phyloP scores from a whole-genome alignment of 2,329 filamentous ascomycete genomes.

The Botryotinia calthae region DNA sequence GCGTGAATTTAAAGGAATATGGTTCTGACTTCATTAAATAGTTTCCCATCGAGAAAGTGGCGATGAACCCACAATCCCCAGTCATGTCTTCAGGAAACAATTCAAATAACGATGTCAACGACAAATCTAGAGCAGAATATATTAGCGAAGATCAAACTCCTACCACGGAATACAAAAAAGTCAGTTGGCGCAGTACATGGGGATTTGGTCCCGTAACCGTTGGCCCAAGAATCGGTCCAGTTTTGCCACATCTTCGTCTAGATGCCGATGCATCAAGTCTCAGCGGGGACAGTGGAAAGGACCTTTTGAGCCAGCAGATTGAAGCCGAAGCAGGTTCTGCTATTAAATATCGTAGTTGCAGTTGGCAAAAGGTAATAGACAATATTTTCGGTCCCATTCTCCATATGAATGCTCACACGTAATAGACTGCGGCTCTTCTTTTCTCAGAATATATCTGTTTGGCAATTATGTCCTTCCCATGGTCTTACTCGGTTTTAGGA shows the following conservation, averaged over 20 bases:
- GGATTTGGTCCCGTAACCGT: conserved; percentile 19
- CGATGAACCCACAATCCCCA: conserved; percentile 8
- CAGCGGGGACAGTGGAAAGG: conserved; percentile 30
- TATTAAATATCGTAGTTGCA: conserved; percentile 91
- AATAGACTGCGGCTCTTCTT: conserved; percentile 75
- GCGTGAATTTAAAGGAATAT: neutral
- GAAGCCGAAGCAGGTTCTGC: conserved; percentile 72
- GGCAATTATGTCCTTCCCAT: conserved; percentile 92
- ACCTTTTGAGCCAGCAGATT: conserved; percentile 60
- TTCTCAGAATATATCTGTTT: conserved; percentile 96
- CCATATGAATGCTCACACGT: neutral
- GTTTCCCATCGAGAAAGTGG: conserved; percentile 19
- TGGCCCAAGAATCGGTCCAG: conserved; percentile 35
- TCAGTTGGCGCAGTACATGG: conserved; percentile 12
- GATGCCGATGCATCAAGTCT: conserved; percentile 28
- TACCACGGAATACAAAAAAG: neutral
- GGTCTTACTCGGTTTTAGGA: conserved; percentile 84
- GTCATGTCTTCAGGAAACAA: neutral
- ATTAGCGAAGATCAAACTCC: neutral
- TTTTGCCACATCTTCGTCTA: conserved; percentile 36
- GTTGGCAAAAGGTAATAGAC: conserved; percentile 73
- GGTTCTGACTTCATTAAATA: neutral
- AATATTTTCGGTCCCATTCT: conserved; percentile 23
- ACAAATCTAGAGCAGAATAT: neutral
- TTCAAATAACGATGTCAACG: conserved; percentile 1